A percentile compares a stretch with the other conserved stretches of the same genome.
phyloP scores from a whole-genome alignment of 148 eudicot species.

The Diospyros lotus region DNA sequence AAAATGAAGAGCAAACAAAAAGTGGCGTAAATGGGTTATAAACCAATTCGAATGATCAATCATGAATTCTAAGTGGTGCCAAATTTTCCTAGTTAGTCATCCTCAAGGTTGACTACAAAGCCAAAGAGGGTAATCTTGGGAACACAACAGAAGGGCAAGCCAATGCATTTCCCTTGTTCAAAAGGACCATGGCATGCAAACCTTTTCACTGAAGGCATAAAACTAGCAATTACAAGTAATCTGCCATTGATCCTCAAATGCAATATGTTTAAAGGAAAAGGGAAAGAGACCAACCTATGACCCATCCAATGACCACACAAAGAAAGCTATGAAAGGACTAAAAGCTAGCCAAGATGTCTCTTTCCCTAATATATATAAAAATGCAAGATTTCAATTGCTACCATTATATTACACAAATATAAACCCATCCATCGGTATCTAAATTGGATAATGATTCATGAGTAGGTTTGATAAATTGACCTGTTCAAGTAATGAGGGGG shows the following conservation, averaged over 20 bases:
- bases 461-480: slow-evolving; percentile 10
- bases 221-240: neutral
- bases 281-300: neutral
- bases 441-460: neutral
- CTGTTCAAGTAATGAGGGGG: neutral
- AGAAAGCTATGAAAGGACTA: neutral
- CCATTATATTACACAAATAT: neutral
- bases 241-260: neutral
- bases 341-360: neutral
- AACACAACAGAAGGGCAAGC: too few species aligned
- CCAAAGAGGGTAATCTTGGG: too few species aligned
- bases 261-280: neutral
- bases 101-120: too few species aligned
- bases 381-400: neutral
- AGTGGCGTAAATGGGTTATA: too few species aligned
- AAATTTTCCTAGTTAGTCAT: too few species aligned
- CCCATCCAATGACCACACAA: slow-evolving; percentile 3
- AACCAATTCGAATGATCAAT: too few species aligned
- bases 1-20: too few species aligned
- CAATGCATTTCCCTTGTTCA: too few species aligned
- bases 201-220: too few species aligned
- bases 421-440: neutral
- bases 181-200: too few species aligned
- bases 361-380: neutral
- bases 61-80: too few species aligned